phyloP scores from a whole-genome alignment of 1,139 yeast genomes.

The Sugiyamaella grinbergsii region DNA sequence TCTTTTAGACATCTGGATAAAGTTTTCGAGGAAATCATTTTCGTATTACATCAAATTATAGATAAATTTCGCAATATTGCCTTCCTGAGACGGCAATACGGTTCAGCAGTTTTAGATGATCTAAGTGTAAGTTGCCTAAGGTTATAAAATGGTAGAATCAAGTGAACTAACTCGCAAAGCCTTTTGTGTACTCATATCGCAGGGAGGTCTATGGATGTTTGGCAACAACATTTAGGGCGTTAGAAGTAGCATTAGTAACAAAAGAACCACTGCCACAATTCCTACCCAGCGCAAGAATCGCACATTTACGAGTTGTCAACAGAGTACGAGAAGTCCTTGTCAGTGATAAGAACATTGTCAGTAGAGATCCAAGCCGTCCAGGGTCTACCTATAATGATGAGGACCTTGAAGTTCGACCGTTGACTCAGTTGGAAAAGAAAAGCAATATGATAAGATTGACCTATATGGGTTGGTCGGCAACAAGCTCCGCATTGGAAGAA shows the following conservation, averaged over 20 bases:
- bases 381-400: constrained; percentile 6
- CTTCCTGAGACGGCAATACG: constrained; percentile 48
- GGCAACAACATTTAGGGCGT: constrained; percentile 44
- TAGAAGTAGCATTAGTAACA: constrained; percentile 48
- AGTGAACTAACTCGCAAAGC: constrained; percentile 16
- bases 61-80: constrained; percentile 52
- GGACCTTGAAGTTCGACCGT: constrained; percentile 7
- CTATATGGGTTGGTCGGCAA: constrained; percentile 55
- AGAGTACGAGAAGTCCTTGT: constrained; percentile 45
- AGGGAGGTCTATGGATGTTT: constrained; percentile 50
- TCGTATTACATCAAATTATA: constrained; percentile 50
- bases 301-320: constrained; percentile 50
- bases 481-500: constrained; percentile 53
- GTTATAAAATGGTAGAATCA: neutral
- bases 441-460: constrained; percentile 42
- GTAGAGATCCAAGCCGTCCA: constrained; percentile 6
- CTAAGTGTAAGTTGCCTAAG: constrained; percentile 42
- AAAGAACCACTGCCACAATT: constrained; percentile 54
- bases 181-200: constrained; percentile 48
- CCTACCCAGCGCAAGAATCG: constrained; percentile 52
- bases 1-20: constrained; percentile 46
- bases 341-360: constrained; percentile 9
- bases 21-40: constrained; percentile 50
- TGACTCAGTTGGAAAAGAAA: constrained; percentile 12
- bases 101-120: constrained; percentile 51